Evolutionary conservation across 257 asterid genomes (phyloP).

Genomic region (Penstemon eatonii): DNA sequence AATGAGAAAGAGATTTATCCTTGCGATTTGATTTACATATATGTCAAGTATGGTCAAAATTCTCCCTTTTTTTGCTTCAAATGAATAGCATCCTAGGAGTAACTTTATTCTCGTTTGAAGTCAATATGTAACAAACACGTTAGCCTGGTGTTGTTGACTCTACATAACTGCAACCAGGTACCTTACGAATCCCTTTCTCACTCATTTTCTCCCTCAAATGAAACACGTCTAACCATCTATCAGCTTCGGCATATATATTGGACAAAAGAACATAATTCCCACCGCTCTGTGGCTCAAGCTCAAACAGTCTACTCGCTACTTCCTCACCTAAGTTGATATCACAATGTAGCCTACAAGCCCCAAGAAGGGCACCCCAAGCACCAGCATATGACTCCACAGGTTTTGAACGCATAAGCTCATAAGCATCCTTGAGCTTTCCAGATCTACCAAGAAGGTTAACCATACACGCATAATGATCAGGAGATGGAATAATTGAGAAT

Average conservation of each 20-base stretch:
- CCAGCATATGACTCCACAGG: conserved; percentile 63
- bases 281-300: conserved; percentile 64
- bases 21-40: too few relatives aligned
- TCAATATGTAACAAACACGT: conserved; percentile 16
- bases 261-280: conserved; percentile 70
- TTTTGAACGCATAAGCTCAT: conserved; percentile 56
- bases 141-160: conserved; percentile 29
- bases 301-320: conserved; percentile 52
- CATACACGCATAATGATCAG: conserved; percentile 74
- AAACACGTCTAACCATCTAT: conserved; percentile 63
- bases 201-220: conserved; percentile 54
- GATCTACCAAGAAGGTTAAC: conserved; percentile 76
- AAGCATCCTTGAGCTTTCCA: conserved; percentile 70
- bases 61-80: too few relatives aligned
- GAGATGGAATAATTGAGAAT: conserved; percentile 52
- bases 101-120: not conserved
- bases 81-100: too few relatives aligned
- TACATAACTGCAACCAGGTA: conserved; percentile 60
- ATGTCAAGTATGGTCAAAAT: too few relatives aligned
- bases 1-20: too few relatives aligned
- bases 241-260: conserved; percentile 65
- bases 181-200: conserved; percentile 55
- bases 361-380: conserved; percentile 90
- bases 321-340: conserved; percentile 59
- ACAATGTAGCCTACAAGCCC: conserved; percentile 60